Percentiles rank a stretch among this genome's conserved stretches.
phyloP scores from a whole-genome alignment of 2,329 filamentous ascomycete genomes.

The Penicillium thymicola region DNA sequence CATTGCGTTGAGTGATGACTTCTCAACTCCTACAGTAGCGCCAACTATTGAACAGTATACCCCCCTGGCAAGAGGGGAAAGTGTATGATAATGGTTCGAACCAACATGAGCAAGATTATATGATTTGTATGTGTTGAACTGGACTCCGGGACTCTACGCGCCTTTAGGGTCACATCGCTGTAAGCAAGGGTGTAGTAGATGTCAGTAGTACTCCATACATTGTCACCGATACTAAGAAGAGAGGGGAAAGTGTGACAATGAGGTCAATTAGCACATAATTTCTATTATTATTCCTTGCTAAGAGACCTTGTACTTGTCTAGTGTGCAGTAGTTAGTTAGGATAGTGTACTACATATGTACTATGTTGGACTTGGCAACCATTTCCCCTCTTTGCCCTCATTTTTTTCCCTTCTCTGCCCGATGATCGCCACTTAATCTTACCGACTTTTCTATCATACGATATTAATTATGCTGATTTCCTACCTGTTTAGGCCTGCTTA shows the following conservation, averaged over 20 bases:
- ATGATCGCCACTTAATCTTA: neutral
- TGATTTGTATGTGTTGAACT: neutral
- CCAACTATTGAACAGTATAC: neutral
- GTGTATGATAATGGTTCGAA: neutral
- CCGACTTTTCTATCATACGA: neutral
- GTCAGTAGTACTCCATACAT: neutral
- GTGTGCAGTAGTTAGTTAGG: conserved; percentile 5
- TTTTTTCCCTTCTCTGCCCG: neutral
- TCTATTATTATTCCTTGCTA: neutral
- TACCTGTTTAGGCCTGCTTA: neutral
- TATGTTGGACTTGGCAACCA: neutral
- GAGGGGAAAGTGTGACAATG: neutral
- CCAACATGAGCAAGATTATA: neutral
- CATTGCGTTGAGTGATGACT: neutral
- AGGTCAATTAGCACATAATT: conserved; percentile 7
- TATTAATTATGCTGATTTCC: neutral
- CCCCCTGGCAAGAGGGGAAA: neutral
- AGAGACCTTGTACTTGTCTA: neutral
- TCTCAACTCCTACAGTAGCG: neutral
- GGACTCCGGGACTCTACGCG: neutral
- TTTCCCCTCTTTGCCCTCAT: conserved; percentile 1
- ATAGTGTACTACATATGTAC: neutral
- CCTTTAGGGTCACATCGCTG: neutral
- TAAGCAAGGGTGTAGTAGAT: neutral
- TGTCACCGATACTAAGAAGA: neutral